Conservation (phyloP, 2,329 filamentous ascomycete species). For the Aspergillus aculeatinus region DNA sequence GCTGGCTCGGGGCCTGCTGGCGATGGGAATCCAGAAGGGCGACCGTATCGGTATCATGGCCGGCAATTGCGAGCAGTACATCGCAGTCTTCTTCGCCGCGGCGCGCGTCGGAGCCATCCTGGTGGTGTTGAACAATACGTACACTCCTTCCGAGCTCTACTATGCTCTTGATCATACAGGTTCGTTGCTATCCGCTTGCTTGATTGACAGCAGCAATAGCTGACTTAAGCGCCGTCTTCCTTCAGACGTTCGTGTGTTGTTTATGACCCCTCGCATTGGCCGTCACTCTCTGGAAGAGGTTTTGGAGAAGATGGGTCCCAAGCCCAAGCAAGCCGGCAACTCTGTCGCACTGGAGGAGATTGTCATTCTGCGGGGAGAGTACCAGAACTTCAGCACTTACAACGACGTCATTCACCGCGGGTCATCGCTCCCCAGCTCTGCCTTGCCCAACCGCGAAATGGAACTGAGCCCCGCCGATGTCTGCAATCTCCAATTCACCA, state of each 20-base stretch:
- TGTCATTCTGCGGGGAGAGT: slow-evolving; percentile 60
- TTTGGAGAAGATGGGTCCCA: slow-evolving; percentile 52
- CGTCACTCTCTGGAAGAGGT: slow-evolving; percentile 63
- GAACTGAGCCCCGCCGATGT: slow-evolving; percentile 64
- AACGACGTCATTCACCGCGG: slow-evolving; percentile 57
- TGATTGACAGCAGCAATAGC: slow-evolving; percentile 1
- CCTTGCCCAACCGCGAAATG: slow-evolving; percentile 54
- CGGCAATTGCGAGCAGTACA: slow-evolving; percentile 57
- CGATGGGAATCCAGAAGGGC: slow-evolving; percentile 65
- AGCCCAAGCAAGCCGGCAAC: slow-evolving; percentile 31
- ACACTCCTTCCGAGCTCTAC: slow-evolving; percentile 70
- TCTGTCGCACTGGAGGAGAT: slow-evolving; percentile 49
- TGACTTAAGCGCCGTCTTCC: neutral
- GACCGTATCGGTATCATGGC: slow-evolving; percentile 76
- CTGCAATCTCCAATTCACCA: slow-evolving; percentile 72
- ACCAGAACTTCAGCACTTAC: slow-evolving; percentile 60
- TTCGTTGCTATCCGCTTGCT: slow-evolving; percentile 34
- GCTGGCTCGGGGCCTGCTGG: slow-evolving; percentile 65
- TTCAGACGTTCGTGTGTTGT: slow-evolving; percentile 68
- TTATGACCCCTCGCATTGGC: slow-evolving; percentile 69
- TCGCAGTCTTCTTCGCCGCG: slow-evolving; percentile 71
- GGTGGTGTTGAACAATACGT: slow-evolving; percentile 80
- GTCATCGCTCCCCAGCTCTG: slow-evolving; percentile 48
- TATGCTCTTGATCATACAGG: slow-evolving; percentile 70
- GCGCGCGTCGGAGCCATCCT: slow-evolving; percentile 65